phyloP scores from a whole-genome alignment of 2,329 filamentous ascomycete genomes.

The Aspergillus terreus region DNA sequence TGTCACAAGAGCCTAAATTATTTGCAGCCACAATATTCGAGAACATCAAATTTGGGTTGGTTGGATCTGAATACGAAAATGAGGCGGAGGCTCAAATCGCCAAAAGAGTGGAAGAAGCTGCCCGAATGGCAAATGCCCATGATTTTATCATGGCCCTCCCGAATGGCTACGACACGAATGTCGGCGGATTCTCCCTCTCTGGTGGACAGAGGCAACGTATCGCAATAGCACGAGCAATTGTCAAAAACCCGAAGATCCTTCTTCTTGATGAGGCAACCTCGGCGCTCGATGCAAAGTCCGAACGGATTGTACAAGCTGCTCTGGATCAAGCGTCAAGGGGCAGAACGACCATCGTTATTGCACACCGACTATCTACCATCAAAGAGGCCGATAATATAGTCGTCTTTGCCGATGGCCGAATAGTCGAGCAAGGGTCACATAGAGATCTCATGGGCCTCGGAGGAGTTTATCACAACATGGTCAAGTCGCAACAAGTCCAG shows the following conservation, averaged over 20 bases:
- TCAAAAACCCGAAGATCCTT: slow-evolving; percentile 76
- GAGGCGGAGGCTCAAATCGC: slow-evolving; percentile 2
- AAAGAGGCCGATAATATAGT: slow-evolving; percentile 48
- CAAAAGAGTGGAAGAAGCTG: slow-evolving; percentile 13
- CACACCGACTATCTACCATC: slow-evolving; percentile 42
- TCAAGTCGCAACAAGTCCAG: slow-evolving; percentile 63
- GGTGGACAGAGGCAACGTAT: slow-evolving; percentile 70
- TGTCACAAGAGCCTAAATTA: slow-evolving; percentile 79
- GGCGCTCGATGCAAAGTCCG: slow-evolving; percentile 79
- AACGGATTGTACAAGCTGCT: slow-evolving; percentile 80
- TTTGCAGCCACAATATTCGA: slow-evolving; percentile 79
- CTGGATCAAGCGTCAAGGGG: slow-evolving; percentile 67
- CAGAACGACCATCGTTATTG: slow-evolving; percentile 33
- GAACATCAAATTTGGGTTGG: slow-evolving; percentile 62
- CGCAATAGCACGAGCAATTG: slow-evolving; percentile 75
- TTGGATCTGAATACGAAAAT: slow-evolving; percentile 64
- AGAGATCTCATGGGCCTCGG: slow-evolving; percentile 63
- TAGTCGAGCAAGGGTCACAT: slow-evolving; percentile 83
- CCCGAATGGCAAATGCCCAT: slow-evolving; percentile 57
- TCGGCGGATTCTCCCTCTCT: slow-evolving; percentile 12
- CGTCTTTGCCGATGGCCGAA: slow-evolving; percentile 75
- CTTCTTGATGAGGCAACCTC: slow-evolving; percentile 87
- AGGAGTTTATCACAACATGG: slow-evolving; percentile 72
- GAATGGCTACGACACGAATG: slow-evolving; percentile 45
- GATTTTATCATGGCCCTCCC: slow-evolving; percentile 73